Base-by-base conservation (phyloP, 805 yeast species). In the Sugiyamaella valdiviana region DNA sequence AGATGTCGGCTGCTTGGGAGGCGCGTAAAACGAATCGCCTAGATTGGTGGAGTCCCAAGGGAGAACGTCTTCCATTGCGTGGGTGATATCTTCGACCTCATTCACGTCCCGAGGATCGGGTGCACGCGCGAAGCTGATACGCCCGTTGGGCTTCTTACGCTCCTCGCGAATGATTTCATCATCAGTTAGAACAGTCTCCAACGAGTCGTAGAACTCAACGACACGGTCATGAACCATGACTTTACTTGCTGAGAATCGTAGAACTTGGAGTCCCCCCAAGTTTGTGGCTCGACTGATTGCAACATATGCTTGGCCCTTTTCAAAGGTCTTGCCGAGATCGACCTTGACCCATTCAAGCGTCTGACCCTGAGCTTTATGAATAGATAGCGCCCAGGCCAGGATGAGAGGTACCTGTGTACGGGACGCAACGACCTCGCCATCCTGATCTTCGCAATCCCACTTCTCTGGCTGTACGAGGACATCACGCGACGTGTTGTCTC, bases 281-380 rank as follows among this genome's bases (percentile, higher is more conserved):
- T 84, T 76, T 1, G 83, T 84, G 1, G 97, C 98, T 64, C 99
- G 77, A 10, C 96, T 86, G 26, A 93, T 69, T 0, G 98, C 99
- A 24, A 93, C 99, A 62, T 93, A 93, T 0, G 95, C 95, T 63
- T 93, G 99, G 0, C 99, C 99, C 46, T 79, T 81, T 61, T 90
- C 98, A 65, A 91, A 91, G 1, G 85, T 80, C 48, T 74, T 73
- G 35, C 75, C 71, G 52, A 91, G 72, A 63, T 93, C 95, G 5
- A 91, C 95, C 53, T 76, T 76, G 3, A 86, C 89, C 48, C 77
- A 73, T 3, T 83, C 80, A 39, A 89, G 65, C 0, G 98, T 85
- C 65, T 91, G 90, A 0, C 99, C 99, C 64, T 91, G 99, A 0
- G 97, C 82, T 67, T 93, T 91, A 63, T 93, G 99, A 40, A 93